A percentile compares a stretch with the other conserved stretches of the same genome.
Conservation (phyloP, 345 rosid genomes). For the Raphanus sativus region DNA sequence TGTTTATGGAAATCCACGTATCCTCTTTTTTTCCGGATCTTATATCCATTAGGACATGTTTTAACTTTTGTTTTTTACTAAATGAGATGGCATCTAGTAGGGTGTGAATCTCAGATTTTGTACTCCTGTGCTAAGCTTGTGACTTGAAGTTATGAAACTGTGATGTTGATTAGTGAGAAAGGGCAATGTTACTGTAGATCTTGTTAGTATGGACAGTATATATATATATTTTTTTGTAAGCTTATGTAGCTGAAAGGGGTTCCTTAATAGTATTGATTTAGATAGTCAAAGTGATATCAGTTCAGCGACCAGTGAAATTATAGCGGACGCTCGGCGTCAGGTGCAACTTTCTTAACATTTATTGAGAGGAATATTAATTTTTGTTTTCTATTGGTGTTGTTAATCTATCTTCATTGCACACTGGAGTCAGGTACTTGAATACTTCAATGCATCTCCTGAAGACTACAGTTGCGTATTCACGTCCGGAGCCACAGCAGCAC, state of each 20-base stretch:
- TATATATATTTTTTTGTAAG: background rate
- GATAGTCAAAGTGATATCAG: constrained; percentile 92
- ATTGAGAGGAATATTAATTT: background rate
- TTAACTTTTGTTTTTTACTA: background rate
- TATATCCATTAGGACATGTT: background rate
- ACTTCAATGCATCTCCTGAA: constrained; percentile 80
- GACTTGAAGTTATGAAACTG: background rate
- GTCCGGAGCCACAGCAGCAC: constrained; percentile 92
- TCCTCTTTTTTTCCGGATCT: constrained; percentile 43
- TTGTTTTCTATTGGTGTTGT: background rate
- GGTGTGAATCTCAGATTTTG: constrained; percentile 5
- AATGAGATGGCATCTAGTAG: background rate
- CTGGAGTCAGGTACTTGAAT: constrained; percentile 69
- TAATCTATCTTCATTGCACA: constrained; percentile 13
- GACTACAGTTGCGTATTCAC: constrained; percentile 87
- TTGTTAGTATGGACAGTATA: background rate
- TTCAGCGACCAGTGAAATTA: constrained; percentile 57
- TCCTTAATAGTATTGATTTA: constrained; percentile 43
- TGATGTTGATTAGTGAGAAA: constrained; percentile 12
- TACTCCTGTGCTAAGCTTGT: background rate
- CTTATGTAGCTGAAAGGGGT: background rate
- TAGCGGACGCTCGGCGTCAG: constrained; percentile 79
- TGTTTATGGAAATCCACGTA: constrained; percentile 97
- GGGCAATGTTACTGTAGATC: background rate
- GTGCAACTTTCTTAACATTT: constrained; percentile 41